Conservation (phyloP, 345 rosid genomes). For the Citrus mangshanensis region DNA sequence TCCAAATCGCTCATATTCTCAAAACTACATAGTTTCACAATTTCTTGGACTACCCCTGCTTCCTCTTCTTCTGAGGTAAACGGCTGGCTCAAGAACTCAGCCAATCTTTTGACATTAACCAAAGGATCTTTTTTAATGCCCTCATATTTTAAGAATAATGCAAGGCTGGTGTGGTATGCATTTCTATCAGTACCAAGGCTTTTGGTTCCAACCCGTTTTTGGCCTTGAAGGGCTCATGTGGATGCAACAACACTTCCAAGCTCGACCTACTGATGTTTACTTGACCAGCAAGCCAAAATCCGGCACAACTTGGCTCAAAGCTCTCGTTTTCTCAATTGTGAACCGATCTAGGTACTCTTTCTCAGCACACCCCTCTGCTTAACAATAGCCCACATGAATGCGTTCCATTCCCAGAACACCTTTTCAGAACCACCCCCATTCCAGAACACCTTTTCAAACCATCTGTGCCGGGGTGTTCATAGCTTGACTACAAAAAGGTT, state of each 20-base stretch:
- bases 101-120: neutral
- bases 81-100: neutral
- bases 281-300: neutral
- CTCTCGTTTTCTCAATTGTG: neutral
- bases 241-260: neutral
- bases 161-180: neutral
- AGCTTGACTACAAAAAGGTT: too few relatives aligned
- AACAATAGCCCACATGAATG: neutral
- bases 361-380: neutral
- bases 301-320: neutral
- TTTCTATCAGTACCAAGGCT: neutral
- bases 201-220: neutral
- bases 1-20: neutral
- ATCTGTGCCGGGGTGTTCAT: too few relatives aligned
- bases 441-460: neutral
- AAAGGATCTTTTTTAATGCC: neutral
- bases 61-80: neutral
- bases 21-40: neutral
- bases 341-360: neutral
- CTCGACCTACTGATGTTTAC: neutral
- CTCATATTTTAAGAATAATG: slow-evolving; percentile 10
- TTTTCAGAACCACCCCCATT: neutral
- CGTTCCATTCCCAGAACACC: neutral
- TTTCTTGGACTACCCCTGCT: neutral
- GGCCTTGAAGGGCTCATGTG: neutral